phyloP scores from a whole-genome alignment of 2,329 filamentous ascomycete genomes.

The Clonostachys chloroleuca region DNA sequence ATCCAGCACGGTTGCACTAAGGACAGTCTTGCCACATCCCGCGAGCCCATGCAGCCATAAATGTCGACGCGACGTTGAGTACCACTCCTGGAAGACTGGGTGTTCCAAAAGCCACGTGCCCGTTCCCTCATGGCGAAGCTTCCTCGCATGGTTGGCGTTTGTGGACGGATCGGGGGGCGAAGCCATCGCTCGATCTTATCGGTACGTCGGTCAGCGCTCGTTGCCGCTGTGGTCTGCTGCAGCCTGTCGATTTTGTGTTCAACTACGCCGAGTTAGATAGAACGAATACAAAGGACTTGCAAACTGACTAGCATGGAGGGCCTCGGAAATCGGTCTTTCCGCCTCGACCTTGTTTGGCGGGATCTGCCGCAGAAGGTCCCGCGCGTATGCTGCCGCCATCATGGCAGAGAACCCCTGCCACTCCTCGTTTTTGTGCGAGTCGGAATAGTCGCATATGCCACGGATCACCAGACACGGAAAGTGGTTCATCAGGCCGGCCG shows the following conservation, averaged over 20 bases:
- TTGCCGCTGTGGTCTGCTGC: not conserved
- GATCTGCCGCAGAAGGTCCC: conserved; percentile 6
- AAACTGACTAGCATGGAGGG: not conserved
- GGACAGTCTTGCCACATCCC: conserved; percentile 2
- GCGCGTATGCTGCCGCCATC: conserved; percentile 15
- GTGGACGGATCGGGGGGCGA: not conserved
- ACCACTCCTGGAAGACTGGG: not conserved
- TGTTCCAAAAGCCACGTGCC: conserved; percentile 1
- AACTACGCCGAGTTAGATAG: not conserved
- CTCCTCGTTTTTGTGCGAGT: conserved; percentile 16
- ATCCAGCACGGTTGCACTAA: conserved; percentile 1
- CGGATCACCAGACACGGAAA: conserved; percentile 19
- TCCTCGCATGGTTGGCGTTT: conserved; percentile 1
- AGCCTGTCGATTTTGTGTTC: not conserved
- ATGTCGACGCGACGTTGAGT: not conserved
- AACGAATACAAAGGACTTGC: not conserved
- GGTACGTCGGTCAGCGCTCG: not conserved
- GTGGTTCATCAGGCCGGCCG: conserved; percentile 6
- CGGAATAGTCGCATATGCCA: conserved; percentile 24
- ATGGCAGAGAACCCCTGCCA: conserved; percentile 17
- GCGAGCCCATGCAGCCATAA: conserved; percentile 1
- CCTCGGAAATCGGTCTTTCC: conserved; percentile 1
- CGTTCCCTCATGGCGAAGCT: not conserved
- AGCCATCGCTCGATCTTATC: not conserved
- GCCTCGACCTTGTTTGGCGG: not conserved